A percentile compares a stretch with the other conserved stretches of the same genome.
Conservation (phyloP, 768 basidiomycete species). For the Amyloporia xantha region DNA sequence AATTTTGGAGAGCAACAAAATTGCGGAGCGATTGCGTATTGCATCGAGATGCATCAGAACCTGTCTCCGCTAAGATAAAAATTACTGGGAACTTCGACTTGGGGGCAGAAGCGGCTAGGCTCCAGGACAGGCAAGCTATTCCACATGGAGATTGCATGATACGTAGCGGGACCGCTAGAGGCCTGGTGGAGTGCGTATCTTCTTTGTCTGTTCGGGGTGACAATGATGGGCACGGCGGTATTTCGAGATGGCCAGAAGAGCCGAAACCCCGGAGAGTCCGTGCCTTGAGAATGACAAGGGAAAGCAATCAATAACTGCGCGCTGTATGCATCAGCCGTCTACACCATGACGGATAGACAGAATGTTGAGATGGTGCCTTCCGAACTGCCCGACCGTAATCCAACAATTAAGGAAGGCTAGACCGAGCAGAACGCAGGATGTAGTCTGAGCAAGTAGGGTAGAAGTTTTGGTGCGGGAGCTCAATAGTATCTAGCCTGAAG, state of each 20-base stretch:
- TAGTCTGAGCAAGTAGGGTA: no score
- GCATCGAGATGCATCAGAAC: not conserved
- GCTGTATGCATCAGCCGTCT: not conserved
- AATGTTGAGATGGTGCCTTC: not conserved
- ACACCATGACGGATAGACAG: not conserved
- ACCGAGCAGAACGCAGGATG: no score
- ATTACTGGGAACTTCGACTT: not conserved
- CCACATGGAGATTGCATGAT: not conserved
- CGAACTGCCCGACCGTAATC: no score
- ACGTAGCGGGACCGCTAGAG: not conserved
- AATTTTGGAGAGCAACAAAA: no score
- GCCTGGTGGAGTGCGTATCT: not conserved
- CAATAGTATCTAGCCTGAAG: no score
- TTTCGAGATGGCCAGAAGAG: not conserved
- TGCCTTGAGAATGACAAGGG: not conserved
- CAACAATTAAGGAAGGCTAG: no score
- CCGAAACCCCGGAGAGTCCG: not conserved
- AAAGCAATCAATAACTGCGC: no score
- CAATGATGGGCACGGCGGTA: not conserved
- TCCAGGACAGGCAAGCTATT: not conserved
- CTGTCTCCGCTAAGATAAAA: not conserved
- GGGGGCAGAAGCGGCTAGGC: not conserved
- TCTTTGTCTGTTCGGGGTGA: not conserved
- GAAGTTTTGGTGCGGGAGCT: no score
- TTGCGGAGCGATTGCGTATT: no score